A percentile compares a stretch with the other conserved stretches of the same genome.
Conservation (phyloP, 208 protist species). For the Crithidia bombi region DNA sequence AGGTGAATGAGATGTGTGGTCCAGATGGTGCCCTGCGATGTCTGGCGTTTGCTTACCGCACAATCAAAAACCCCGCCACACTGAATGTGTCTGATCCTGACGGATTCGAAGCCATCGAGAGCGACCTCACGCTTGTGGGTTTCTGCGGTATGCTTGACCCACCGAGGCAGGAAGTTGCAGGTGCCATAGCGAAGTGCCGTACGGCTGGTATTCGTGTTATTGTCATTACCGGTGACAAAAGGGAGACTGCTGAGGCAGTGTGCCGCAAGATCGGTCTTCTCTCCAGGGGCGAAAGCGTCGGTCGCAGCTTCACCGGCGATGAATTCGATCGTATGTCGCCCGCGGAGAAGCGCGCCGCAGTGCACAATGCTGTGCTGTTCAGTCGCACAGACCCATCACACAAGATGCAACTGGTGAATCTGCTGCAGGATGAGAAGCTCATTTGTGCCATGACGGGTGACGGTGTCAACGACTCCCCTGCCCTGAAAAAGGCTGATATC, state of each 20-base stretch:
- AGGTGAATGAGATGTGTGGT: constrained; percentile 64
- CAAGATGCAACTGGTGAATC: constrained; percentile 87
- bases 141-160: constrained; percentile 96
- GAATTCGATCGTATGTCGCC: constrained; percentile 78
- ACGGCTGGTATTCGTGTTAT: constrained; percentile 97
- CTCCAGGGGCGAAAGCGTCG: constrained; percentile 30
- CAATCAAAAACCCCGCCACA: constrained; percentile 30
- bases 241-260: constrained; percentile 96
- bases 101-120: constrained; percentile 80
- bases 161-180: constrained; percentile 87
- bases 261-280: constrained; percentile 95
- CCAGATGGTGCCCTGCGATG: constrained; percentile 71
- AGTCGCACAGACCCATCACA: constrained; percentile 85
- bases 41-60: constrained; percentile 84
- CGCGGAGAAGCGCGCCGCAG: constrained; percentile 54
- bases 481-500: constrained; percentile 98
- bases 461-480: constrained; percentile 95
- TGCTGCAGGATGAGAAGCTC: constrained; percentile 82
- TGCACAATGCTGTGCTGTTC: constrained; percentile 76
- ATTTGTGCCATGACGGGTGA: constrained; percentile 93
- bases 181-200: constrained; percentile 91
- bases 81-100: constrained; percentile 60
- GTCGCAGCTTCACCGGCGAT: constrained; percentile 69
- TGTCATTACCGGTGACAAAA: constrained; percentile 98
- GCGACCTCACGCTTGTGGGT: constrained; percentile 89